A percentile compares a stretch with the other conserved stretches of the same genome.
Conservation (phyloP, 106 monocot species). For the Dendrobium officinale region DNA sequence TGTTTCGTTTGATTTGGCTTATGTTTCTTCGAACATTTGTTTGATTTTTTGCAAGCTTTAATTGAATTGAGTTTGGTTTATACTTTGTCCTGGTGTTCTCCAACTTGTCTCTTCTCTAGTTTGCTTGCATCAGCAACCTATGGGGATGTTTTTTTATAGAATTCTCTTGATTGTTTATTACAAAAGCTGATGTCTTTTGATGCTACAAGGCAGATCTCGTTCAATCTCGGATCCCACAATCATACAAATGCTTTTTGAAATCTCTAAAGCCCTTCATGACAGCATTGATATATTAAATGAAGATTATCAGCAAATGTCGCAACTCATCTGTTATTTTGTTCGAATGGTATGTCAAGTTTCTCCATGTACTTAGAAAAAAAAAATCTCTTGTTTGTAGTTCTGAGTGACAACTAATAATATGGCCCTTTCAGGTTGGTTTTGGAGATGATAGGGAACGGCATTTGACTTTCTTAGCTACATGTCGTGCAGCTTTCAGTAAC, state of each 20-base stretch:
- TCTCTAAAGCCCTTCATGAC: slow-evolving; percentile 21
- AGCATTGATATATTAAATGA: slow-evolving; percentile 17
- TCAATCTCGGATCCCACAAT: slow-evolving; percentile 15
- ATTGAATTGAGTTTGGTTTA: too few species aligned
- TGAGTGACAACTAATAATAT: background rate
- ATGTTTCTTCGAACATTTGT: too few species aligned
- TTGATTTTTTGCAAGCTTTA: too few species aligned
- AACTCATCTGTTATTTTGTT: slow-evolving; percentile 21
- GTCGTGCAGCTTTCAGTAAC: slow-evolving; percentile 31
- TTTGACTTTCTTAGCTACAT: slow-evolving; percentile 29
- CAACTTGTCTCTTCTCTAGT: too few species aligned
- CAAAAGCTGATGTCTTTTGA: background rate
- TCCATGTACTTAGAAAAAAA: background rate
- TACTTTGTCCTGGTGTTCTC: too few species aligned
- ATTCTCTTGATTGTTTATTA: too few species aligned
- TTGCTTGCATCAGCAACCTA: too few species aligned
- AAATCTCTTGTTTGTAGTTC: background rate
- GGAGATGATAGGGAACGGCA: slow-evolving; percentile 20
- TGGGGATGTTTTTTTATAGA: too few species aligned
- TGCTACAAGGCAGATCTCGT: slow-evolving; percentile 14
- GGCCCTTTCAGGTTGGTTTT: slow-evolving; percentile 25
- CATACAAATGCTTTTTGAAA: slow-evolving; percentile 27
- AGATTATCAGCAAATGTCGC: slow-evolving; percentile 14
- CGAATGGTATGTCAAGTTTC: slow-evolving; percentile 16
- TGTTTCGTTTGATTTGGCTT: too few species aligned